Evolutionary conservation across 2,329 filamentous ascomycete genomes (phyloP).

Genomic region (Meredithiella fracta): DNA sequence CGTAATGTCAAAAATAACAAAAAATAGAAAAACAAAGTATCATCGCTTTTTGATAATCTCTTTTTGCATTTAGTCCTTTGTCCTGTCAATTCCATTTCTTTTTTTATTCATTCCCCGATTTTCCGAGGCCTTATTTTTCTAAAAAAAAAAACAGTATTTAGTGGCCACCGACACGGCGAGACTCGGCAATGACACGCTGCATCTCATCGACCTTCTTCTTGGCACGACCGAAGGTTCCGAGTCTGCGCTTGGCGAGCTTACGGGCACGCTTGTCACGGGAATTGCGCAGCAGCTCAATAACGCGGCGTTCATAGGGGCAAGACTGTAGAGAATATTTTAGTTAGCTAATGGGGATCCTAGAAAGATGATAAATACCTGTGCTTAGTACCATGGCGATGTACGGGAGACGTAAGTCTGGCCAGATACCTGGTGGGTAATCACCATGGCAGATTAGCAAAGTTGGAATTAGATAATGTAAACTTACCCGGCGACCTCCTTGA

Average conservation of each 20-base stretch:
- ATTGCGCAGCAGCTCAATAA: constrained; percentile 98
- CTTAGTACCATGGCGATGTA: not conserved
- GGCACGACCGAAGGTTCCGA: constrained; percentile 95
- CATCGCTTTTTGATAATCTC: constrained; percentile 6
- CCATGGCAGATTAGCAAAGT: not conserved
- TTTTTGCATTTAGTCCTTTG: constrained; percentile 13
- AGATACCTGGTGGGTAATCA: too few species aligned
- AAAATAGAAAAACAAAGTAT: not conserved
- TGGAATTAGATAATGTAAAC: constrained; percentile 22
- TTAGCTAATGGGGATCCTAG: constrained; percentile 19
- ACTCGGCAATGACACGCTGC: constrained; percentile 92
- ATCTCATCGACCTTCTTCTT: constrained; percentile 99
- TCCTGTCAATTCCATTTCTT: constrained; percentile 14
- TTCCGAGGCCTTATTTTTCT: too few species aligned
- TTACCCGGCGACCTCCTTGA: constrained; percentile 95
- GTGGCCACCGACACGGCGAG: constrained; percentile 47
- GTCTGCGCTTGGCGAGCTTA: constrained; percentile 98
- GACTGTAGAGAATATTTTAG: constrained; percentile 29
- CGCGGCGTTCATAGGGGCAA: constrained; percentile 92
- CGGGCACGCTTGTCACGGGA: constrained; percentile 97
- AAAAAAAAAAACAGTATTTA: constrained; percentile 25
- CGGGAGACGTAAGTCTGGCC: too few species aligned
- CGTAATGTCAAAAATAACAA: too few species aligned
- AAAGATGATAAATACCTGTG: not conserved
- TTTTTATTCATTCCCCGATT: not conserved